Percentiles rank a stretch among this genome's conserved stretches.
Conservation (phyloP, 106 monocot genomes). For the Dioscorea alata region DNA sequence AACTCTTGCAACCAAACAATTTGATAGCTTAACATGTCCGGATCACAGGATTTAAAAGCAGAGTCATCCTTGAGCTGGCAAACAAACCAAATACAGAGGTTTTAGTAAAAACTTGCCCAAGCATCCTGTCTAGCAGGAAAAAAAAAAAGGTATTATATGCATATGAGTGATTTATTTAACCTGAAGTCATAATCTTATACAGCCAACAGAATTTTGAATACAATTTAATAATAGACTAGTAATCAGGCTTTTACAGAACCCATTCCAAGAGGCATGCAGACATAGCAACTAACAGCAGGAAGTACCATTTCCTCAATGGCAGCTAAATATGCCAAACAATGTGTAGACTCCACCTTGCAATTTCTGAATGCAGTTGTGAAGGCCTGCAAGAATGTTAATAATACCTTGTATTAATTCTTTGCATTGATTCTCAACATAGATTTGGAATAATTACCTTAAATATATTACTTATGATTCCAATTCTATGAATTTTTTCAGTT, state of each 20-base stretch:
- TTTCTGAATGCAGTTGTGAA: constrained; percentile 65
- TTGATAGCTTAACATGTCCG: constrained; percentile 29
- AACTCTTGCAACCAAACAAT: constrained; percentile 55
- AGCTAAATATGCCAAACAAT: constrained; percentile 47
- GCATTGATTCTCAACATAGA: background rate
- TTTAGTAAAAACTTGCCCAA: too few species aligned
- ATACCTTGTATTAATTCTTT: background rate
- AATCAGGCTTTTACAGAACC: too few species aligned
- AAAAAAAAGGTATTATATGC: background rate
- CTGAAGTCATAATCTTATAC: background rate
- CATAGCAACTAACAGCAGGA: constrained; percentile 37
- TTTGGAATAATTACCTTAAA: too few species aligned
- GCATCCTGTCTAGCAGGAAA: too few species aligned
- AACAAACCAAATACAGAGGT: background rate
- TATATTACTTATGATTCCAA: too few species aligned
- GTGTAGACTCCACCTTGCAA: constrained; percentile 64
- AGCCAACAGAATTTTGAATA: too few species aligned
- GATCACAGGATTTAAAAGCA: background rate
- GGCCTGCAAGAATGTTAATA: constrained; percentile 37
- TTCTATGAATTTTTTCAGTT: too few species aligned
- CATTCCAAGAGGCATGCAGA: background rate
- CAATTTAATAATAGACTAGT: too few species aligned
- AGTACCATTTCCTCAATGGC: constrained; percentile 60
- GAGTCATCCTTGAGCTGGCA: constrained; percentile 13
- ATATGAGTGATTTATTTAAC: background rate